phyloP scores from a whole-genome alignment of 805 yeast genomes.

The Henningerozyma blattae region DNA sequence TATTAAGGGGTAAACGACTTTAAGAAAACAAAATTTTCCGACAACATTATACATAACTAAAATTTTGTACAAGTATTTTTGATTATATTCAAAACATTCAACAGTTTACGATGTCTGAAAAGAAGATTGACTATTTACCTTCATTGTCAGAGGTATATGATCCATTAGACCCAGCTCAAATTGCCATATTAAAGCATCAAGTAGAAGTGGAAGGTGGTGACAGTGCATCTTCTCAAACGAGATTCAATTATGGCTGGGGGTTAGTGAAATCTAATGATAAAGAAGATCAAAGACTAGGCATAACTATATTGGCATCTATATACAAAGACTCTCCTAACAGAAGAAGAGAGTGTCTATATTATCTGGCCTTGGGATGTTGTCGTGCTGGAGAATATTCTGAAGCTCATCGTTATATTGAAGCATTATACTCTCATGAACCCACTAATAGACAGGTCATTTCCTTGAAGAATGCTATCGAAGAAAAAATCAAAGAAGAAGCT shows the following conservation, averaged over 20 bases:
- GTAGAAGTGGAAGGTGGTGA: conserved; percentile 69
- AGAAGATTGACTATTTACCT: conserved; percentile 19
- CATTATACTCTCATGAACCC: conserved; percentile 69
- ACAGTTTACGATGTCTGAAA: too few species aligned
- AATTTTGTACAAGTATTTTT: too few species aligned
- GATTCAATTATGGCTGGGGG: conserved; percentile 96
- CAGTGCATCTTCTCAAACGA: conserved; percentile 66
- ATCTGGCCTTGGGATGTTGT: conserved; percentile 75
- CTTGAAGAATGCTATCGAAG: conserved; percentile 68
- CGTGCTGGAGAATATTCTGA: conserved; percentile 80
- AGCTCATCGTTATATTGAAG: conserved; percentile 76
- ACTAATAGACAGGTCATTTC: conserved; percentile 66
- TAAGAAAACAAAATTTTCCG: too few species aligned
- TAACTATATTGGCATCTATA: conserved; percentile 53
- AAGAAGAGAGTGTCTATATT: conserved; percentile 82
- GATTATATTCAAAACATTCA: too few species aligned
- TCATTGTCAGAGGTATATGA: conserved; percentile 22
- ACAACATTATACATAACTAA: too few species aligned
- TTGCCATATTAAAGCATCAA: conserved; percentile 64
- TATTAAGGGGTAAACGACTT: too few species aligned
- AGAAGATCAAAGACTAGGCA: conserved; percentile 66
- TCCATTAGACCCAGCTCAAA: conserved; percentile 59
- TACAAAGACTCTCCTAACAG: conserved; percentile 72
- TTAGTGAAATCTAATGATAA: conserved; percentile 57
- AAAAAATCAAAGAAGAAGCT: conserved; percentile 77